These are phyloP conservation scores for Silene conica DNA, from an alignment of 148 eudicot species.

Conservation along the genomic window DNA sequence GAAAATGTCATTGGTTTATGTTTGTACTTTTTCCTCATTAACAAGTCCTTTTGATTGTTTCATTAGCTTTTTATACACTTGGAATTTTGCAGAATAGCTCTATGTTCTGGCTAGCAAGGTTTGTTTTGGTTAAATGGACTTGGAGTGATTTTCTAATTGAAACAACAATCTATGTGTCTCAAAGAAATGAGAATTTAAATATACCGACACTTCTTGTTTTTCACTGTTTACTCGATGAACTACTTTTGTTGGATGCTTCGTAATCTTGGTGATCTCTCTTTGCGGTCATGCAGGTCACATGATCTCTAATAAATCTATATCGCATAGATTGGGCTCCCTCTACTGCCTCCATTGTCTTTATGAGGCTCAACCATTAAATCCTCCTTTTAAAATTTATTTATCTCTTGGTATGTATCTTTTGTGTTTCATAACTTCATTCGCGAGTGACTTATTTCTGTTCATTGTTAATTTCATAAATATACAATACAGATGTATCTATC, in stretches of 20 bases:
- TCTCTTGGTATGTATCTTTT: no score
- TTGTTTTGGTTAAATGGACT: no score
- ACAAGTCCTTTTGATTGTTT: no score
- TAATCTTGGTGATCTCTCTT: background rate
- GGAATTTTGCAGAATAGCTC: no score
- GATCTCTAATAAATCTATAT: slow-evolving; percentile 37
- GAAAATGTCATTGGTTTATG: no score
- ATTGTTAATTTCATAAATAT: background rate
- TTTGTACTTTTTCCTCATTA: no score
- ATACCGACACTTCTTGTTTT: background rate
- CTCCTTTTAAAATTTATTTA: slow-evolving; percentile 64
- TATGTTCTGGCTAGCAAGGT: no score
- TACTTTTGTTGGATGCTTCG: background rate
- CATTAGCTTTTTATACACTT: slow-evolving; percentile 3
- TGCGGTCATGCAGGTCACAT: slow-evolving; percentile 46
- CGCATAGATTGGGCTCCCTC: slow-evolving; percentile 64
- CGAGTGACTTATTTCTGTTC: background rate
- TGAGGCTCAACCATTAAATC: slow-evolving; percentile 83
- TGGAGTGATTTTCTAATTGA: no score
- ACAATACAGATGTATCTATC: background rate
- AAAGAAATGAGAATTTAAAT: background rate
- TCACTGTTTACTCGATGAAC: no score
- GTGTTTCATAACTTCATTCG: no score
- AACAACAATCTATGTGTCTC: no score
- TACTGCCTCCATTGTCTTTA: slow-evolving; percentile 77